Evolutionary conservation across 306 rosid species (phyloP), one percentile per base, ranked within the genome.

Genomic region (Quercus gilva): DNA sequence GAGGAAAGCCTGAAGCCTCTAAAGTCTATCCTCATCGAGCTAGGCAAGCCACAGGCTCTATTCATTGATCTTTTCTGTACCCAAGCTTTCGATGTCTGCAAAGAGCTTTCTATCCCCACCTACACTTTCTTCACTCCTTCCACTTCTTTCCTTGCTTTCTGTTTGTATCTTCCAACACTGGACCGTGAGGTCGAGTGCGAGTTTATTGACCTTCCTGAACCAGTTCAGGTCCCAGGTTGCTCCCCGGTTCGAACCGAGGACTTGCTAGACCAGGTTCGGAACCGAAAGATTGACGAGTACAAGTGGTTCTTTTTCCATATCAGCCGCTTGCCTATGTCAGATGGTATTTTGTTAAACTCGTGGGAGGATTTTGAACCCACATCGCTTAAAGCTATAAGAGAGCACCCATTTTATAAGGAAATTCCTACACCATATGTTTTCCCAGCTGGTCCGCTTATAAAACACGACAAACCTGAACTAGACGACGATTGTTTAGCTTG

Each of bases 161-260:
- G 81, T 1, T 57, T 89, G 25, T 63, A 84, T 17, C 81, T 80
- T 12, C 90, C 88, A 0, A 75, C 76, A 19, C 68, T 89, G 14
- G 88, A 89, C 84, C 78, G 75, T 4, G 92, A 89, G 9, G 85
- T 86, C 10, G 81, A 37, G 4, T 85, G 85, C 7, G 82, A 86
- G 76, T 86, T 84, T 74, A 76, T 89, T 5, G 90, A 89, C 74
- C 90, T 86, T 14, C 87, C 87, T 0, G 82, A 78, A 20, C 87
- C 90, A 43, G 63, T 86, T 15, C 75, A 69, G 43, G 65, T 86
- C 8, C 92, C 87, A 0, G 90, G 90, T 51, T 86, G 88, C 37
- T 2, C 73, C 0, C 83, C 84, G 3, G 49, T 86, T 12, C 84
- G 74, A 69, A 82, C 76, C 18, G 73, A 82, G n/a, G 88, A 88